phyloP scores from a whole-genome alignment of 352 stramenopile species.

The Phytophthora aleatoria region DNA sequence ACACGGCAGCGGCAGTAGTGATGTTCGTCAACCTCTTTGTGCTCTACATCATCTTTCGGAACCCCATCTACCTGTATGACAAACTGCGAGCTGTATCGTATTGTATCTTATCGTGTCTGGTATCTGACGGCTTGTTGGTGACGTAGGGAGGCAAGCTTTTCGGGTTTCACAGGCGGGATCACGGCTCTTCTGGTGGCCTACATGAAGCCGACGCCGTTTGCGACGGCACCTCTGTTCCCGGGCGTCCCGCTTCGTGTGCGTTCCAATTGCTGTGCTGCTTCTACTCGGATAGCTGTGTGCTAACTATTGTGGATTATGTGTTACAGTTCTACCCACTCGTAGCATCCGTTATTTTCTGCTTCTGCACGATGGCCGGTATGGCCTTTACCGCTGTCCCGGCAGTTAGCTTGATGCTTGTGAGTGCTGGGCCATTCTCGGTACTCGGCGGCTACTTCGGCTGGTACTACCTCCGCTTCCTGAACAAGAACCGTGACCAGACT shows the following conservation, averaged over 20 bases:
- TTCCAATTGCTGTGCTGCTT: not conserved
- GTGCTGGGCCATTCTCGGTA: constrained; percentile 74
- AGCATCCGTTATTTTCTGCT: constrained; percentile 52
- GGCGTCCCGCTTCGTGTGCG: constrained; percentile 67
- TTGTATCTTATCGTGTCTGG: not conserved
- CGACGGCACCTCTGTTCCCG: constrained; percentile 55
- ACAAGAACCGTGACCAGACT: constrained; percentile 75
- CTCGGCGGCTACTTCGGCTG: constrained; percentile 83
- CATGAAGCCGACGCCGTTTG: constrained; percentile 75
- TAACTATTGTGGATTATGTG: constrained; percentile 5
- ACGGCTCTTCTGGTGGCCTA: constrained; percentile 81
- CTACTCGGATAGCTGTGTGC: not conserved
- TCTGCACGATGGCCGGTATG: constrained; percentile 54
- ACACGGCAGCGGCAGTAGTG: constrained; percentile 66
- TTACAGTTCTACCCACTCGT: constrained; percentile 76
- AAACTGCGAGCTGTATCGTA: not conserved
- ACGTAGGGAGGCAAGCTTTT: constrained; percentile 67
- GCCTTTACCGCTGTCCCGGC: constrained; percentile 33
- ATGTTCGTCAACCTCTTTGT: constrained; percentile 84
- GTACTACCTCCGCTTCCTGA: constrained; percentile 87
- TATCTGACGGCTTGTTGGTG: constrained; percentile 13
- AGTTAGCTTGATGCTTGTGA: constrained; percentile 59
- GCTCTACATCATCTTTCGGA: constrained; percentile 83
- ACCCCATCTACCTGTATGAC: constrained; percentile 77
- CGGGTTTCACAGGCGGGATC: constrained; percentile 78